Evolutionary conservation across 2,329 filamentous ascomycete species (phyloP), one percentile per base, ranked within the genome.

Genomic region (Xylaria sp.): DNA sequence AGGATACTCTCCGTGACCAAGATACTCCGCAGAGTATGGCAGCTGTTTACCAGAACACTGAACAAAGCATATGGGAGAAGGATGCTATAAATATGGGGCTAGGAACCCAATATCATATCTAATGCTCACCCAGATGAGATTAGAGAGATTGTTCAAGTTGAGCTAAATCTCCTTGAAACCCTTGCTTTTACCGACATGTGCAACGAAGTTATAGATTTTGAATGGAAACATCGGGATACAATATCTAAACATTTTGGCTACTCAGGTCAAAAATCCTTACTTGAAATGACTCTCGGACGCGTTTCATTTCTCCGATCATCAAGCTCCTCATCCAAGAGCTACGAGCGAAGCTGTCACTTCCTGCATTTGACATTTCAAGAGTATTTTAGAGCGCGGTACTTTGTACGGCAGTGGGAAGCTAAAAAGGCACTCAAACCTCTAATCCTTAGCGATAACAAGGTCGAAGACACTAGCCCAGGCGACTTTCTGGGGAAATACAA

Each of bases 321-420:
- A 37, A 71, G 75, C 25, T 6, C 3, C 15, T 52, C 51, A 5
- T 8, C 57, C 15, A 35, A 67, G 19, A 3, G 1, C 1, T 1
- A 9, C 6, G n/a, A 41, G n/a, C 65, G 49, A 58, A 71, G 35
- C 23, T 79, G 78, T 54, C 74, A 80, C 59, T 80, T 81, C 46
- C 23, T 80, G 23, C 78, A 81, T 59, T 62, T 79, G 9, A 79
- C 78, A 1, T 78, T 77, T 60, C 77, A 80, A 58, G 78, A 80
- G 62, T 79, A 72, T 54, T 80, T 80, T 68, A 77, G 75, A 0
- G 78, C 78, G 2, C 68, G 61, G 27, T 78, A 79, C 63, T 79
- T 79, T 63, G 71, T 72, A n/a, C 67, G 66, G 33, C 66, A 72
- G 17, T 78, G 74, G 73, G 66, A 53, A 25, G 25, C n/a, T 10